Evolutionary conservation across 805 yeast genomes (phyloP).

Genomic region (Metschnikowia matae): DNA sequence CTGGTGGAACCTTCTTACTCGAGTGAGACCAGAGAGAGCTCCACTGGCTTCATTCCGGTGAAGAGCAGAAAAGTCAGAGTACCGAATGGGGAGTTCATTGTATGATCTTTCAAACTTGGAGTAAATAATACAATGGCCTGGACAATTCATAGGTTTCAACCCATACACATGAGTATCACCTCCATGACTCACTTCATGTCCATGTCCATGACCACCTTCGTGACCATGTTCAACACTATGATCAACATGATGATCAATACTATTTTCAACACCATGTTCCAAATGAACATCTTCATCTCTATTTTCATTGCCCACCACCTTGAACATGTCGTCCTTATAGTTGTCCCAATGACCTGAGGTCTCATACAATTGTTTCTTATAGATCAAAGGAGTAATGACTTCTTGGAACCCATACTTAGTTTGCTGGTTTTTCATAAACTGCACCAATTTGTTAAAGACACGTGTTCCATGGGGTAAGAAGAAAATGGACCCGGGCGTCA

Average conservation of each 20-base stretch:
- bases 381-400: conserved; percentile 88
- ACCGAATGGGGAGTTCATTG: conserved; percentile 80
- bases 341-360: conserved; percentile 95
- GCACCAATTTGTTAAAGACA: conserved; percentile 71
- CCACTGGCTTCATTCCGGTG: conserved; percentile 96
- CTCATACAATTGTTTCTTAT: conserved; percentile 80
- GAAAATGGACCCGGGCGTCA: conserved; percentile 89
- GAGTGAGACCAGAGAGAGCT: conserved; percentile 84
- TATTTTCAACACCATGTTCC: conserved; percentile 2
- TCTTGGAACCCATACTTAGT: conserved; percentile 79
- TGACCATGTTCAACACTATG: too few relatives aligned
- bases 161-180: conserved; percentile 52
- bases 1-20: conserved; percentile 94
- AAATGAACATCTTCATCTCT: conserved; percentile 22
- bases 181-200: neutral
- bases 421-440: conserved; percentile 85
- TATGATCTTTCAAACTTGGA: conserved; percentile 72
- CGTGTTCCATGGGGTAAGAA: conserved; percentile 91
- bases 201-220: too few relatives aligned
- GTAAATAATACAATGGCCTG: conserved; percentile 88
- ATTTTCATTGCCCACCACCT: conserved; percentile 60
- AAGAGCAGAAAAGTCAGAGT: conserved; percentile 84
- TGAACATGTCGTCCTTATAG: conserved; percentile 91
- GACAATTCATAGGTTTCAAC: conserved; percentile 92
- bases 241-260: conserved; percentile 2